phyloP scores from a whole-genome alignment of 495 filamentous ascomycete genomes.

The Penicillium salamii region DNA sequence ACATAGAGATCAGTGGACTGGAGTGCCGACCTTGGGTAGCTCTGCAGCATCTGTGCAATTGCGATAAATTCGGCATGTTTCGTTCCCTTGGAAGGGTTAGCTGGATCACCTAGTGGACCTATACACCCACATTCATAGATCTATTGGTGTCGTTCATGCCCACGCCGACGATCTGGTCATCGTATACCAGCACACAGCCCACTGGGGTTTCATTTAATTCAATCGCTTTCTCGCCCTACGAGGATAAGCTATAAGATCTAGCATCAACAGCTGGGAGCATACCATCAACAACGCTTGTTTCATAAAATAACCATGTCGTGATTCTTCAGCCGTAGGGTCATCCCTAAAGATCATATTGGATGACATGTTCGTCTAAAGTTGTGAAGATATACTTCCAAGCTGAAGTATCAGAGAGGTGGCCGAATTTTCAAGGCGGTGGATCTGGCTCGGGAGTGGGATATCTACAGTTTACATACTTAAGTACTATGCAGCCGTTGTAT shows the following conservation, averaged over 20 bases:
- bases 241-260: slow-evolving; percentile 7
- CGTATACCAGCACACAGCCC: slow-evolving; percentile 85
- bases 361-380: too few relatives aligned
- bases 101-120: not conserved
- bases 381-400: too few relatives aligned
- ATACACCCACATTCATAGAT: slow-evolving; percentile 59
- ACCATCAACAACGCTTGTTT: slow-evolving; percentile 68
- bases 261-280: slow-evolving; percentile 2
- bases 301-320: slow-evolving; percentile 61
- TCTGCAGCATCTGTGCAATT: slow-evolving; percentile 59
- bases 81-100: slow-evolving; percentile 62
- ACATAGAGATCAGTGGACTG: slow-evolving; percentile 81
- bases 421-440: too few relatives aligned
- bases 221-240: slow-evolving; percentile 77
- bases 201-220: slow-evolving; percentile 85
- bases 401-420: too few relatives aligned
- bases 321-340: slow-evolving; percentile 13
- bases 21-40: slow-evolving; percentile 58
- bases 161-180: slow-evolving; percentile 68
- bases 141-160: slow-evolving; percentile 97
- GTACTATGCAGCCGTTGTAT: too few relatives aligned
- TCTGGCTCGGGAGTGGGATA: too few relatives aligned
- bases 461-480: too few relatives aligned
- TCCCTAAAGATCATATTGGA: not conserved
- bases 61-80: slow-evolving; percentile 93